These are phyloP conservation scores for Entelexis paramagnoliae DNA, from an alignment of 1,139 yeast genomes.

Conservation along the genomic window DNA sequence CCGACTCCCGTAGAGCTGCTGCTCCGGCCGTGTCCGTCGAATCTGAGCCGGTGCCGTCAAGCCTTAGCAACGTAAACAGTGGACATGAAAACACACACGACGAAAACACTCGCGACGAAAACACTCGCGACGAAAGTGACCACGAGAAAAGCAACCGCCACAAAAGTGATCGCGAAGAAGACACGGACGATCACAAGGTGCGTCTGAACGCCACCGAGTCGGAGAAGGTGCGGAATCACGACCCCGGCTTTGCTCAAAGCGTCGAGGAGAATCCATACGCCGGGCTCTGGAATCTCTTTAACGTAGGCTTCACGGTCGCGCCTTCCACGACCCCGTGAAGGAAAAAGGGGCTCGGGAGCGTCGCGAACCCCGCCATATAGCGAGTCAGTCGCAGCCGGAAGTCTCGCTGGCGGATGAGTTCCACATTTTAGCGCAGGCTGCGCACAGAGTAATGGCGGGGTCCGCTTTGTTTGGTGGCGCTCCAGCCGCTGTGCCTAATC, in stretches of 20 bases:
- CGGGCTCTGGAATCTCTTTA: slow-evolving; percentile 18
- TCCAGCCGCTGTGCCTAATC: not conserved
- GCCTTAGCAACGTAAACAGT: too few species aligned
- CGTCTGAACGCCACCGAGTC: too few species aligned
- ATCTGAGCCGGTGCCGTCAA: not conserved
- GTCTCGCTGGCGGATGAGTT: slow-evolving; percentile 16
- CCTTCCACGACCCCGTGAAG: not conserved
- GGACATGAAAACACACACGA: too few species aligned
- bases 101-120: too few species aligned
- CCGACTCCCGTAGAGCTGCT: too few species aligned
- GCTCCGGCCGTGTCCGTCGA: too few species aligned
- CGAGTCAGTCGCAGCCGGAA: not conserved
- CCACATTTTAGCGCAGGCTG: slow-evolving; percentile 7
- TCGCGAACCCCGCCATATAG: not conserved
- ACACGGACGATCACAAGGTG: too few species aligned
- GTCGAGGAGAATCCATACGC: not conserved
- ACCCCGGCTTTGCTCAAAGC: not conserved
- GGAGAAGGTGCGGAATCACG: too few species aligned
- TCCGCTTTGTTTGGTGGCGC: slow-evolving; percentile 18
- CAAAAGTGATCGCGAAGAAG: too few species aligned
- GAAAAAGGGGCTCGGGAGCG: not conserved
- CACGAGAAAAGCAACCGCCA: too few species aligned
- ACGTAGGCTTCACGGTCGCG: slow-evolving; percentile 21
- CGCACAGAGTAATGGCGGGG: slow-evolving; percentile 10
- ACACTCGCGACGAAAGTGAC: not conserved